These are phyloP conservation scores for Psidium guajava DNA, from an alignment of 345 rosid genomes.

Conservation along the genomic window DNA sequence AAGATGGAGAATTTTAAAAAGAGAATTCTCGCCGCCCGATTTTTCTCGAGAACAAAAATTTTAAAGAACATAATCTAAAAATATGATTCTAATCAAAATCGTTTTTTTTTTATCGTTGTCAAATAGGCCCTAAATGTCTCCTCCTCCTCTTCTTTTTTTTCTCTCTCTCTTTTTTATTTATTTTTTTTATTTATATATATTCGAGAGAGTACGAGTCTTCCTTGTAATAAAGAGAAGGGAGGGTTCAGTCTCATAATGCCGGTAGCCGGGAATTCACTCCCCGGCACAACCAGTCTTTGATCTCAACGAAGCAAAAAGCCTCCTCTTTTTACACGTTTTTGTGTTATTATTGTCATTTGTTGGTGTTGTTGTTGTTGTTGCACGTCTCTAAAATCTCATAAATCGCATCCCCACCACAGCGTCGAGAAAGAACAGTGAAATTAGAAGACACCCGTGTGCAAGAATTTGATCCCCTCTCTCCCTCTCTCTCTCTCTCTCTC, in stretches of 20 bases:
- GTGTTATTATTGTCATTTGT: neutral
- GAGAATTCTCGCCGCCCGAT: no score
- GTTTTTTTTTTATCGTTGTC: no score
- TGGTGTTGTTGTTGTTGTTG: neutral
- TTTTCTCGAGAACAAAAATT: no score
- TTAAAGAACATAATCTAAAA: no score
- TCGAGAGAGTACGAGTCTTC: rapidly evolving
- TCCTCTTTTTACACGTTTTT: neutral
- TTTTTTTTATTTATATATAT: neutral
- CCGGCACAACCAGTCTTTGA: neutral
- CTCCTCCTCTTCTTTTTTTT: neutral
- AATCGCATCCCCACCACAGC: neutral
- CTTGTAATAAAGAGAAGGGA: neutral
- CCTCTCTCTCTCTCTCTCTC: neutral
- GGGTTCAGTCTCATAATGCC: neutral
- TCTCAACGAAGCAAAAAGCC: neutral
- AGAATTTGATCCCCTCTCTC: neutral
- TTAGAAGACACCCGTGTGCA: neutral
- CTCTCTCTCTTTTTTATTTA: neutral
- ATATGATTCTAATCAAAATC: no score
- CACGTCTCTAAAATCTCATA: neutral
- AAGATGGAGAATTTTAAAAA: no score
- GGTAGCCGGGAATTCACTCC: conserved; percentile 1
- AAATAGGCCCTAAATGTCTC: no score
- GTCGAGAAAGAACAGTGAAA: neutral